Base-by-base conservation (phyloP, 305 asterid genomes). In the Fraxinus sp. region DNA sequence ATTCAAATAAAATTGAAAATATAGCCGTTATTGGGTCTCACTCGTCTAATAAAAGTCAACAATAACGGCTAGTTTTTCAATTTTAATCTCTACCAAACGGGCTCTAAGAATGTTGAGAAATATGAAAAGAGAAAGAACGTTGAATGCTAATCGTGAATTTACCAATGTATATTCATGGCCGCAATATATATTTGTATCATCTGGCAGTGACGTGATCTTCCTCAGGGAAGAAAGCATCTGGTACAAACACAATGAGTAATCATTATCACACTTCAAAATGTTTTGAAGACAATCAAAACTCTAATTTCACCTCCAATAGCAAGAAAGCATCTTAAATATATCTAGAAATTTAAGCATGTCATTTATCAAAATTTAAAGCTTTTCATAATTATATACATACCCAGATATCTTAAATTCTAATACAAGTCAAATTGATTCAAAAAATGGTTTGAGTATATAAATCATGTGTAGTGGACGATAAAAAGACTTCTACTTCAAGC, bases 101-200 rank as follows among this genome's bases (percentile, higher is more conserved):
- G 32, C 32, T 28, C 32, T 28, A 28, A 28, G 32, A 28, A 59
- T 71, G 22, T 71, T 71, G 20, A 5, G 46, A 71, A 30, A 66
- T 26, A 66, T 66, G 74, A 26, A 4, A 26, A 68, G 35, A 41
- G 7, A 14, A 73, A 78, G 77, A 66, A 78, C 4, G 39, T 73
- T 36, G 84, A 66, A 74, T 39, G 75, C 36, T 16, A 62, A 80
- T 72, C 66, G 39, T 55, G 39, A 30, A 83, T 85, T 90, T 87
- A 92, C 99, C 93, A 92, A 83, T 75, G 99, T 93, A 87, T 96
- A 95, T 78, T 96, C 99, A 35, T 96, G 99, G 81, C 99, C 98
- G 14, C 98, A 96, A 83, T 93, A 96, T 80, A 96, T 87, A 81
- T 79, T 87, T 71, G 98, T 96, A 79, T 91, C 96, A 81, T 93